phyloP scores from a whole-genome alignment of 306 rosid genomes.

The Ormosia semicastrata region DNA sequence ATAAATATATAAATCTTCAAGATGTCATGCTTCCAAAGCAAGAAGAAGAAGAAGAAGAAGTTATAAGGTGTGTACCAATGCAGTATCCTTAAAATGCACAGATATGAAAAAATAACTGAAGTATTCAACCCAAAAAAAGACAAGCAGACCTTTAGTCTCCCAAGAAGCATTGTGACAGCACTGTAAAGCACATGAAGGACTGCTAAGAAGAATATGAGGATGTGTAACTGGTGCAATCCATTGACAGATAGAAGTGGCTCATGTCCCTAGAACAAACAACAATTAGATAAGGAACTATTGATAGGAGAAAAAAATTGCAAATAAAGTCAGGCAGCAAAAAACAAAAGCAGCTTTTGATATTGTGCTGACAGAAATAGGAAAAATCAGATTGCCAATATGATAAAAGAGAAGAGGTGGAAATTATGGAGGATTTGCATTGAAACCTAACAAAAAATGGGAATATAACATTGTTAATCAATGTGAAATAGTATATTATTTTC shows the following conservation, averaged over 20 bases:
- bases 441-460: neutral
- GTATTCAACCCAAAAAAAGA: neutral
- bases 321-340: neutral
- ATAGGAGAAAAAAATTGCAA: neutral
- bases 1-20: neutral
- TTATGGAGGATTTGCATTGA: neutral
- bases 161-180: constrained; percentile 94
- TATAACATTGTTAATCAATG: neutral
- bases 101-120: neutral
- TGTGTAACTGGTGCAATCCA: constrained; percentile 94
- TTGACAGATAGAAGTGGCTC: constrained; percentile 69
- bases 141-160: constrained; percentile 78
- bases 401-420: neutral
- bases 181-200: constrained; percentile 83
- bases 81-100: neutral
- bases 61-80: neutral
- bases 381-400: neutral
- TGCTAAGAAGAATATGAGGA: constrained; percentile 94
- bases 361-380: neutral
- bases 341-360: neutral
- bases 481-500: neutral
- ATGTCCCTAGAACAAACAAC: constrained; percentile 54
- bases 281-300: neutral
- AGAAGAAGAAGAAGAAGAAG: neutral
- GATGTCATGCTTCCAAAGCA: neutral